Evolutionary conservation across 1,139 yeast genomes (phyloP), one percentile per base, ranked within the genome.

Genomic region (Blastobotrys elegans): DNA sequence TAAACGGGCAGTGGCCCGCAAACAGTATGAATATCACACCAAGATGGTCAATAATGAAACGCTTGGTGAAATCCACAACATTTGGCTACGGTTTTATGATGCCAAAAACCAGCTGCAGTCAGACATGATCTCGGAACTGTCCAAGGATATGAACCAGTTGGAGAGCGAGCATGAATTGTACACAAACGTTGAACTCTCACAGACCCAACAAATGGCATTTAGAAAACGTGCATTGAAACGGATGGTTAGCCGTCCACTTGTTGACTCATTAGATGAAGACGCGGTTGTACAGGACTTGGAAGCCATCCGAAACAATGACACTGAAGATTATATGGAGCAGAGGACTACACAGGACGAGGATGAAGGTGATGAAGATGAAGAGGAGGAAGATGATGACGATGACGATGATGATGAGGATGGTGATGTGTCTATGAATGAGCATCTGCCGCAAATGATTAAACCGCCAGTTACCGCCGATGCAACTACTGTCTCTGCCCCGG

Each of bases 41-140:
- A 43, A 50, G 18, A 55, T 56, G 55, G 52, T 64, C 41, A 50
- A 49, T 17, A 51, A 54, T 21, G 59, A 53, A 20, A 50, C 66
- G 5, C 46, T 43, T 10, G 62, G 61, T 17, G 67, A 64, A 43
- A 57, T 56, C 8, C 54, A 56, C 31, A 58, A 59, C 46, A 54
- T 57, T 3, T 62, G 67, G 67, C 47, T 63, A 26, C 61, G 63
- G 42, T 65, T 53, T 47, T 37, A 48, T 50, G 56, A 60, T 30
- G 52, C 51, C 20, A 56, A 54, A 42, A 49, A 40, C 33, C 56
- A 53, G 16, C 54, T 64, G 42, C 55, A 60, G 27, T 56, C 53
- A 47, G 46, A 53, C n/a, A 43, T 61, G 51, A 53, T 56, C 39
- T 36, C 40, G 7, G 44, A 56, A 18, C 47, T 56, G 18, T 50